Conservation (phyloP, 495 filamentous ascomycete genomes). For the Xylaria telfairii region DNA sequence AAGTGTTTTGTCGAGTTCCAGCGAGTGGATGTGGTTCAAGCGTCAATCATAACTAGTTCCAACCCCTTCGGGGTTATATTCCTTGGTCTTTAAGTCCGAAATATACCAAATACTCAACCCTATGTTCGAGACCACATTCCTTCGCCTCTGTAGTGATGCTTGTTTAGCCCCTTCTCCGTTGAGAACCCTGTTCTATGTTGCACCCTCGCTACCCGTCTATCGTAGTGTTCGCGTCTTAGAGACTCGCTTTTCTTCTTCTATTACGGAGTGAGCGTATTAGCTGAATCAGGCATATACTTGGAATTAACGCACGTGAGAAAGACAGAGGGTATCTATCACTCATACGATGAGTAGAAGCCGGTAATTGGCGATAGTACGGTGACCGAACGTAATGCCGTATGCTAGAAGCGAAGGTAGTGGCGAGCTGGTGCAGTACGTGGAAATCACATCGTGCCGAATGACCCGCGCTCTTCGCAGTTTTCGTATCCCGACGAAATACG, state of each 20-base stretch:
- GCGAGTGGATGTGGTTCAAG: too few relatives aligned
- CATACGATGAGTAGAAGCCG: constrained; percentile 82
- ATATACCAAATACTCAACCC: background rate
- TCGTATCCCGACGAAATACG: background rate
- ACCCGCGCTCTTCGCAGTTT: background rate
- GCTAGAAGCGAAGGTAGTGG: constrained; percentile 81
- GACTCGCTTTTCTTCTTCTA: constrained; percentile 69
- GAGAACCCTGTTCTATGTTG: constrained; percentile 54
- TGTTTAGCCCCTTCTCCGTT: constrained; percentile 60
- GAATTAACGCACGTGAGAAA: constrained; percentile 61
- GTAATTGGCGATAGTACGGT: constrained; percentile 73
- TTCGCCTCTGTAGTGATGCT: background rate
- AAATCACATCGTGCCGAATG: constrained; percentile 68
- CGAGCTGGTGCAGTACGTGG: constrained; percentile 79
- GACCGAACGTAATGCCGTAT: constrained; percentile 78
- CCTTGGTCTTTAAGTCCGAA: background rate
- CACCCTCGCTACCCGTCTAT: constrained; percentile 62
- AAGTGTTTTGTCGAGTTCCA: too few relatives aligned
- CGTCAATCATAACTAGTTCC: background rate
- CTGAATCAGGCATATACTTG: constrained; percentile 72
- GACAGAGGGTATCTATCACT: constrained; percentile 76
- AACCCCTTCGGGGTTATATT: background rate
- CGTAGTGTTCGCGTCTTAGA: constrained; percentile 66
- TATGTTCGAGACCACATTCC: background rate
- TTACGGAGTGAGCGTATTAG: constrained; percentile 71